Conservation (phyloP, 1,284 basidiomycete species). For the Porogramme epimiltina region DNA sequence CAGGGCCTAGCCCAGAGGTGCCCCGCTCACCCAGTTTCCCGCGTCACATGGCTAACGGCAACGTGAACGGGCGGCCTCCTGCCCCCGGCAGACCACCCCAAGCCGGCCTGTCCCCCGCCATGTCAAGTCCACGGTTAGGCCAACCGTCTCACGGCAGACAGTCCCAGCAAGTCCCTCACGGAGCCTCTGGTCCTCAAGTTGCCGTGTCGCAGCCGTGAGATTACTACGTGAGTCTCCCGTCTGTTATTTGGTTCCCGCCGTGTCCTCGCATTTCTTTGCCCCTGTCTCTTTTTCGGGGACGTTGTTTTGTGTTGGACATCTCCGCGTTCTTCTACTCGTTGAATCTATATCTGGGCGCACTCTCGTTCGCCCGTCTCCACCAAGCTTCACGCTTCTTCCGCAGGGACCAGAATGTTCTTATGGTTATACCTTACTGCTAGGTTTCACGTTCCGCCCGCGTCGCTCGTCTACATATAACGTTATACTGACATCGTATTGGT, state of each 20-base stretch:
- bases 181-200: conserved; percentile 39
- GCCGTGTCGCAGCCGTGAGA: conserved; percentile 35
- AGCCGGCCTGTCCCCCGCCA: conserved; percentile 42
- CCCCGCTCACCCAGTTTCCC: conserved; percentile 69
- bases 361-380: no score
- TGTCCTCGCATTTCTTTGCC: not conserved
- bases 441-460: no score
- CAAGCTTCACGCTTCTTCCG: no score
- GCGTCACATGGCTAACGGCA: conserved; percentile 66
- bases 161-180: conserved; percentile 38
- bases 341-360: no score
- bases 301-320: no score
- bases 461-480: no score
- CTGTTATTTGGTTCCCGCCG: not conserved
- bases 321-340: no score
- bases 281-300: no score
- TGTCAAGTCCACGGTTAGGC: conserved; percentile 67
- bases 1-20: conserved; percentile 41
- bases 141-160: conserved; percentile 52
- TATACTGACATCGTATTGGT: conserved; percentile 11
- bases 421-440: no score
- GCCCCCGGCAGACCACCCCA: conserved; percentile 51
- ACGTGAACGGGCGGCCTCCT: conserved; percentile 55
- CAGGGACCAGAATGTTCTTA: no score
- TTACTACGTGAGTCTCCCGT: conserved; percentile 40